phyloP scores from a whole-genome alignment of 805 yeast species.

The Candida ponderosae region DNA sequence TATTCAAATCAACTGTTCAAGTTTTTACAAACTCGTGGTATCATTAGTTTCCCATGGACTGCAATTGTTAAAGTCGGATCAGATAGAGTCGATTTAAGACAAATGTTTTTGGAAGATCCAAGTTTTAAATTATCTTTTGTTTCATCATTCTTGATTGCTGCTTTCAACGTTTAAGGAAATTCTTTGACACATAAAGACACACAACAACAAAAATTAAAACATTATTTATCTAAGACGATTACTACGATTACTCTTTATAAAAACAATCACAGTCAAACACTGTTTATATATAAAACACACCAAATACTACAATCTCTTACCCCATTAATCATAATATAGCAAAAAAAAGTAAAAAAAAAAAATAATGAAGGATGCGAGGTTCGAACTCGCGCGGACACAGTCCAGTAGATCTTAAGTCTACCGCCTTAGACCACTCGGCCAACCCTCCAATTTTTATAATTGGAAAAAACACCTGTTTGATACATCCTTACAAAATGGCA shows the following conservation, averaged over 20 bases:
- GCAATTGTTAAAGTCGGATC: constrained; percentile 28
- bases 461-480: too few species aligned
- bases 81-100: constrained; percentile 35
- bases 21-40: constrained; percentile 49
- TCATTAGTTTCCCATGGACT: constrained; percentile 37
- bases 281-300: too few species aligned
- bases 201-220: neutral
- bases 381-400: neutral
- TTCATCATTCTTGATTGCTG: constrained; percentile 50
- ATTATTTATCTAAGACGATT: too few species aligned
- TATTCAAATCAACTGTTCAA: constrained; percentile 18
- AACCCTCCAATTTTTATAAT: neutral
- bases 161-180: constrained; percentile 43
- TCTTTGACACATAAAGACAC: too few species aligned
- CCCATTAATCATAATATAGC: neutral
- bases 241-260: too few species aligned
- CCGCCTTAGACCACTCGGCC: neutral
- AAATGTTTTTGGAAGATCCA: constrained; percentile 48
- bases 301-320: neutral
- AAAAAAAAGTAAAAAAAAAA: constrained; percentile 2
- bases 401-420: neutral
- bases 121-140: constrained; percentile 54
- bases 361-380: neutral
- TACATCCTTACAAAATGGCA: too few species aligned
- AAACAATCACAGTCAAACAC: too few species aligned